Conservation (phyloP, 257 asterid genomes). For the Rhazya stricta region DNA sequence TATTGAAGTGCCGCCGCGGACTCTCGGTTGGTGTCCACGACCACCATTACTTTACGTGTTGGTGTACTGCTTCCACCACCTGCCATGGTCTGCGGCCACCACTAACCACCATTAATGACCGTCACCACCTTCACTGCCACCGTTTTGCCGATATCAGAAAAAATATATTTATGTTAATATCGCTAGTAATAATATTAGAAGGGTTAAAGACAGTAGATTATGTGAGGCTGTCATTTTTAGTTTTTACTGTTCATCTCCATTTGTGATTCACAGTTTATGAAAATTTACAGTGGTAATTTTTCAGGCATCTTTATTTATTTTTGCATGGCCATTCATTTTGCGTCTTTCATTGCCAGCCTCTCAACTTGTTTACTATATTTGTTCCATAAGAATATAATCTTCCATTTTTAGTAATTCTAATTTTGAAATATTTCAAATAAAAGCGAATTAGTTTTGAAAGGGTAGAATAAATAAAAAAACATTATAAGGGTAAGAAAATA, state of each 20-base stretch:
- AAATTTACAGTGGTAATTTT: neutral
- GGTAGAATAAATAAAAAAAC: too few species aligned
- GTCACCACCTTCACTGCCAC: conserved; percentile 15
- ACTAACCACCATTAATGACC: conserved; percentile 25
- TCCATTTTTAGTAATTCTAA: too few species aligned
- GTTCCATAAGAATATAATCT: neutral
- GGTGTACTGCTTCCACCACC: conserved; percentile 21
- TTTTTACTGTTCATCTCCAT: neutral
- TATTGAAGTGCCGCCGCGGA: conserved; percentile 68
- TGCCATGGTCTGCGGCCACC: conserved; percentile 34
- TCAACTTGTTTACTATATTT: neutral
- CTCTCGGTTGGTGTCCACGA: conserved; percentile 65
- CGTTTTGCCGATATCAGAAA: neutral
- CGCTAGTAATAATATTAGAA: neutral
- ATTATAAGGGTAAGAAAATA: too few species aligned
- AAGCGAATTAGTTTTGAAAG: too few species aligned
- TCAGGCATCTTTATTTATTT: neutral
- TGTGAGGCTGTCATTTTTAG: conserved; percentile 23
- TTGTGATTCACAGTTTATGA: conserved; percentile 11
- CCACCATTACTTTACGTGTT: conserved; percentile 65
- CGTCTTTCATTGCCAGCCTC: neutral
- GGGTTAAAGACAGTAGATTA: neutral
- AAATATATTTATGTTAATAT: neutral
- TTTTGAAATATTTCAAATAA: too few species aligned
- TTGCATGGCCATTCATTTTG: neutral